A percentile compares a stretch with the other conserved stretches of the same genome.
These are phyloP conservation scores for Ceratocystis cacaofunesta DNA, from an alignment of 2,329 filamentous ascomycete species.

Conservation along the genomic window DNA sequence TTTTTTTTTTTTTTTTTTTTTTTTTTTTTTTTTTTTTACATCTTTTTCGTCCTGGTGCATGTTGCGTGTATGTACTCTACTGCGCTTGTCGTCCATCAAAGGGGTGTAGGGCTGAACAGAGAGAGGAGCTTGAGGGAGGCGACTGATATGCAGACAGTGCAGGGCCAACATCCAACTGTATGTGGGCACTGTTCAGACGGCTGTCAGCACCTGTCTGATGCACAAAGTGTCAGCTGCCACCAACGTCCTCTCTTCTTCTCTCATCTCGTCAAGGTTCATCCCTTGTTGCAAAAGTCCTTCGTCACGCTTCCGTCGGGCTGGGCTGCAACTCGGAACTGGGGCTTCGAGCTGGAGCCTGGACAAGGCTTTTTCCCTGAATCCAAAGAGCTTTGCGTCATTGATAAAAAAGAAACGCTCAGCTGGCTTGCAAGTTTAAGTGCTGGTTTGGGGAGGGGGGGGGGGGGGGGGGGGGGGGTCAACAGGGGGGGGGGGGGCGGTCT, in stretches of 20 bases:
- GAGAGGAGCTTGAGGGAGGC: background rate
- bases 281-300: no score
- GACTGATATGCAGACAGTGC: background rate
- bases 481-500: background rate
- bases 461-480: no score
- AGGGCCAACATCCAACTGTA: fast-evolving
- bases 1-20: no score
- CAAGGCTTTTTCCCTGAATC: background rate
- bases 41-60: no score
- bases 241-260: background rate
- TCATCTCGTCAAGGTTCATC: no score
- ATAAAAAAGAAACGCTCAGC: no score
- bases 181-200: background rate
- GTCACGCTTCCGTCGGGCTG: no score
- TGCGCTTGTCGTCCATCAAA: no score
- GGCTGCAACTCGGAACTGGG: no score
- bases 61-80: no score
- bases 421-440: background rate
- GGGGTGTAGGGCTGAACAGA: background rate
- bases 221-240: background rate
- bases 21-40: background rate
- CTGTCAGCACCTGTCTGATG: background rate
- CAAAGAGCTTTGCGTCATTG: background rate
- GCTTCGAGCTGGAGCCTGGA: background rate
- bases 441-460: background rate